Evolutionary conservation across 441 rosid genomes (phyloP), one percentile per base, ranked within the genome.

Genomic region (Mallotus japonicus): DNA sequence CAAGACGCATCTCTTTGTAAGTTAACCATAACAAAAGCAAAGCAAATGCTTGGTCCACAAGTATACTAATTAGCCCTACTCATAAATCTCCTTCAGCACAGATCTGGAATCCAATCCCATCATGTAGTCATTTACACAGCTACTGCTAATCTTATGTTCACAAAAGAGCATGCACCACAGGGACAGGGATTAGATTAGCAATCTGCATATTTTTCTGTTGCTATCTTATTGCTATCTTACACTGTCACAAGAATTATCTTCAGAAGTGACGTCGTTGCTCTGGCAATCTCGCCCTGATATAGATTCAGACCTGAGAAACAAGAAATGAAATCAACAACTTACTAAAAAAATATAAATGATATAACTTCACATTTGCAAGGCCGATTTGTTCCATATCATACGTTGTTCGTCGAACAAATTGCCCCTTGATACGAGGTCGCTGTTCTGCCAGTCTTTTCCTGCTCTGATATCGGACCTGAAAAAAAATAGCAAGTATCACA

Each of bases 381-480:
- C 28, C 16, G 50, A 17, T 49, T 51, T 69, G 61, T 8, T 32
- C 6, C 40, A 13, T 15, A 5, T 12, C 58, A 56, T 69, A 69
- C 72, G 4, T 37, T 40, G 47, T 55, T 28, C 75, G 81, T 28
- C 84, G 80, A 62, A 81, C 85, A 83, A 84, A 86, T 44, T 84
- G 86, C 61, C 90, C 88, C 59, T 74, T 76, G 72, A 78, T 76
- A 70, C 85, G 85, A 60, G 86, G 87, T 22, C 85, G 79, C 34
- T 86, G 86, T 75, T 86, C 89, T 46, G 89, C 87, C 63, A 84
- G 67, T 55, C 67, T 84, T 73, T 84, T 84, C 78, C 89, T 76
- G 79, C 87, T 82, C 15, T 86, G 83, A 53, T 82, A 84, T 15
- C 81, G 80, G 42, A 86, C 89, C 87, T 86, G 78, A 64, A 71